Evolutionary conservation across 2,329 filamentous ascomycete genomes (phyloP), one percentile per base, ranked within the genome.

Genomic region (Exophiala calicioides): DNA sequence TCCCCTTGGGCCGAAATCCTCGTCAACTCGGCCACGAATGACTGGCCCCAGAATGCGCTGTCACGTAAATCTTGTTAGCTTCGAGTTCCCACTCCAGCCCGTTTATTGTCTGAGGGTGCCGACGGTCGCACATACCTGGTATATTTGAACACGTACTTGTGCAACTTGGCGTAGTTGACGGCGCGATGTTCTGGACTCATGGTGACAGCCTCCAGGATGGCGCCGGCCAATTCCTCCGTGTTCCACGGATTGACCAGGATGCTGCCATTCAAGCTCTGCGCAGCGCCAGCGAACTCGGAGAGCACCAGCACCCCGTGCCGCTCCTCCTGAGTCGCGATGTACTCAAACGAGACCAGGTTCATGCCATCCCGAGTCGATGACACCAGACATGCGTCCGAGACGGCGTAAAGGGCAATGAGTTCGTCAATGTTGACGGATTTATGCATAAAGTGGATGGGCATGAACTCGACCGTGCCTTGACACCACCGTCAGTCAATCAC

Each of bases 241-340:
- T 97, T 97, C 93, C 93, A 98, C 1, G 93, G 93, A 69, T 98
- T 98, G 62, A 97, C 88, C 43, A 97, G 90, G 40, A 97, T 77
- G 59, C 88, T 90, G 51, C 91, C 91, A 58, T 95, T 96, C 47
- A 98, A 78, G 53, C 87, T 93, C 69, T 97, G 93, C 1, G 93
- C 91, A 5, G 93, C 93, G 32, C 93, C 93, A 0, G 93, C 90
- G 64, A 98, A 97, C 66, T 98, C 93, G 36, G 90, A 96, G 23
- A 98, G 80, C 45, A 98, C 90, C 81, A 98, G 85, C 52, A 89
- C 86, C 49, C 93, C 93, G 64, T 97, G 89, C 40, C 89, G 85
- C 63, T 94, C 84, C 59, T 88, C 81, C 65, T 98, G 91, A 3
- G 88, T 89, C 18, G 91, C 91, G 57, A 98, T 96, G 73, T 97